Evolutionary conservation across 768 basidiomycete genomes (phyloP), one percentile per base, ranked within the genome.

Genomic region (Postia placenta): DNA sequence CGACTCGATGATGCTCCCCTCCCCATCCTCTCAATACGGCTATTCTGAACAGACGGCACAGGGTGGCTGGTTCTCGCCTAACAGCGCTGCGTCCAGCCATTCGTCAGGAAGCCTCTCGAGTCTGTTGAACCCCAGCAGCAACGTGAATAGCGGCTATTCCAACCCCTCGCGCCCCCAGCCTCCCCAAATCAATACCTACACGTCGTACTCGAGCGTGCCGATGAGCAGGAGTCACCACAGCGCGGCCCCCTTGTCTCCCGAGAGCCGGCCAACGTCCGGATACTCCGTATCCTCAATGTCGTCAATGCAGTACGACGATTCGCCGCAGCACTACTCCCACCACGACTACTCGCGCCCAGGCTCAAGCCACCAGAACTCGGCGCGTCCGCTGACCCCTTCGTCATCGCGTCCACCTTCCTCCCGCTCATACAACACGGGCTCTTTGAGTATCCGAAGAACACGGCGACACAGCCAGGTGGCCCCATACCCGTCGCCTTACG

Each of bases 211-310:
- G 5, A 78, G 75, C 25, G 75, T 85, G 71, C 80, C 81, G 36
- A 75, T 85, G 73, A 76, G 80, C 61, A 74, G 74, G 37, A 80
- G 82, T 52, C 81, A 84, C 56, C 79, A 79, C 48, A 80, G 80
- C 28, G 85, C 85, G 0, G 87, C 85, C 0, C 71, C 73, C 6
- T 65, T 87, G 55, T 91, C 89, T 3, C 89, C 89, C 4, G 89
- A 92, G 64, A 87, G 86, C 66, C 81, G 89, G 44, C 89, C 89
- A 1, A 85, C 83, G 1, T 90, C 89, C 0, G 87, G 89, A 15
- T 92, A 92, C 65, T 90, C 89, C 33, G 87, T 89, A 48, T 83
- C 86, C 2, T 88, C 86, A 11, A 86, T 89, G 55, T 85, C 84
- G 1, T 88, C 85, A 17, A 62, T 87, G 55, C 60, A 58, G 50